Evolutionary conservation across 768 basidiomycete species (phyloP).

Genomic region (Leccinum olivaceopallidum): DNA sequence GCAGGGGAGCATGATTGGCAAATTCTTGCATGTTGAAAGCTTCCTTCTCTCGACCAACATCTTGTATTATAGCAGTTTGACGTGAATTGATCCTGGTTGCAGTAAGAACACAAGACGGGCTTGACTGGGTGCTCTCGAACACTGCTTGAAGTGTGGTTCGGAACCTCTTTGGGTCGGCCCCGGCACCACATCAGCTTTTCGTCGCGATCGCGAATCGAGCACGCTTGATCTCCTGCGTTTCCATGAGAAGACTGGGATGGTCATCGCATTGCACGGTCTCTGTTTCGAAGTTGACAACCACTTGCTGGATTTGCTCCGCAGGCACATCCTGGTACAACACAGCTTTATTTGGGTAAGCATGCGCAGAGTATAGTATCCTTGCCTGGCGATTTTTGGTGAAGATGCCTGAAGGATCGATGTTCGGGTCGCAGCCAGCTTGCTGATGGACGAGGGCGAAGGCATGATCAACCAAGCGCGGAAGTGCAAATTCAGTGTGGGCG

Average conservation of each 20-base stretch:
- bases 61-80: slow-evolving; percentile 2
- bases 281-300: slow-evolving; percentile 21
- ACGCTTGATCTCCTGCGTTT: slow-evolving; percentile 18
- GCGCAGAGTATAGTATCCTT: too few species aligned
- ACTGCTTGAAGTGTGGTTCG: background rate
- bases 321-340: slow-evolving; percentile 15
- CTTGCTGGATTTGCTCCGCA: slow-evolving; percentile 7
- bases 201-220: too few species aligned
- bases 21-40: background rate
- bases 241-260: slow-evolving; percentile 16
- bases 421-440: too few species aligned
- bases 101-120: slow-evolving; percentile 17
- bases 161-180: slow-evolving; percentile 18
- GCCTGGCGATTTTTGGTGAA: too few species aligned
- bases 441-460: too few species aligned
- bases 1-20: slow-evolving; percentile 20
- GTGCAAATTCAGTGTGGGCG: too few species aligned
- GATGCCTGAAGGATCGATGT: too few species aligned
- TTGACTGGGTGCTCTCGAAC: slow-evolving; percentile 16
- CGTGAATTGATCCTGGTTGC: background rate
- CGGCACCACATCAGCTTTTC: slow-evolving; percentile 24
- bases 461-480: too few species aligned
- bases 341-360: slow-evolving; percentile 3
- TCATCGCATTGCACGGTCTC: slow-evolving; percentile 17
- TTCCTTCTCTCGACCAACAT: slow-evolving; percentile 21